Conservation (phyloP, 495 filamentous ascomycete species). For the Clavariopsis aquatica region DNA sequence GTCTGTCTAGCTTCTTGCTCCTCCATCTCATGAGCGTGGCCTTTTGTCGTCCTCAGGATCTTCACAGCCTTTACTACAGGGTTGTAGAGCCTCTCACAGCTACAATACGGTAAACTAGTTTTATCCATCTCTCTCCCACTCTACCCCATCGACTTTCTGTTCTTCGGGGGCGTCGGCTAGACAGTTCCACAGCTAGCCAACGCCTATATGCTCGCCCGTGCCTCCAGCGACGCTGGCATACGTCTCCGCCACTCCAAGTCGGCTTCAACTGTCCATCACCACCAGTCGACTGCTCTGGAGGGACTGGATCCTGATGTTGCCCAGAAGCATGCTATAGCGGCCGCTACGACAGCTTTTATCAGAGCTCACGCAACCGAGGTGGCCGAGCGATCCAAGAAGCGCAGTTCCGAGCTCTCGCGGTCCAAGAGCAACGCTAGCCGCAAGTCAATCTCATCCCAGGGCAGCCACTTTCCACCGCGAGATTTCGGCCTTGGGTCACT, state of each 20-base stretch:
- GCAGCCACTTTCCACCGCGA: constrained; percentile 35
- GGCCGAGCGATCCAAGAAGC: constrained; percentile 9
- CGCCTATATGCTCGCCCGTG: constrained; percentile 40
- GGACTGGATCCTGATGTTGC: constrained; percentile 39
- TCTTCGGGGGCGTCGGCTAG: no score
- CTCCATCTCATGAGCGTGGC: neutral
- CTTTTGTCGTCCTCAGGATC: neutral
- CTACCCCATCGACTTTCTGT: no score
- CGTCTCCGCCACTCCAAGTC: constrained; percentile 43
- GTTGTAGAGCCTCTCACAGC: neutral
- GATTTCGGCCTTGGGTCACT: constrained; percentile 30
- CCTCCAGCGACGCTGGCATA: constrained; percentile 40
- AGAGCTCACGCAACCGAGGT: constrained; percentile 30
- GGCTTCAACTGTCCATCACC: constrained; percentile 35
- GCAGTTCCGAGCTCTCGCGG: constrained; percentile 12
- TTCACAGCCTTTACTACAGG: neutral
- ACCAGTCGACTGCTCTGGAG: constrained; percentile 15
- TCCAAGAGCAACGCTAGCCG: constrained; percentile 34
- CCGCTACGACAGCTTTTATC: constrained; percentile 43
- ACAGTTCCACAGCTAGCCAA: neutral
- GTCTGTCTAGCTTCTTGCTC: no score
- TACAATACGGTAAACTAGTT: constrained; percentile 6
- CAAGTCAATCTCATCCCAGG: constrained; percentile 30
- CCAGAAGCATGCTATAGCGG: constrained; percentile 42
- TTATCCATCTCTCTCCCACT: constrained; percentile 17